These are phyloP conservation scores for Botrytis fragariae DNA, from an alignment of 2,329 filamentous ascomycete species.

Conservation along the genomic window DNA sequence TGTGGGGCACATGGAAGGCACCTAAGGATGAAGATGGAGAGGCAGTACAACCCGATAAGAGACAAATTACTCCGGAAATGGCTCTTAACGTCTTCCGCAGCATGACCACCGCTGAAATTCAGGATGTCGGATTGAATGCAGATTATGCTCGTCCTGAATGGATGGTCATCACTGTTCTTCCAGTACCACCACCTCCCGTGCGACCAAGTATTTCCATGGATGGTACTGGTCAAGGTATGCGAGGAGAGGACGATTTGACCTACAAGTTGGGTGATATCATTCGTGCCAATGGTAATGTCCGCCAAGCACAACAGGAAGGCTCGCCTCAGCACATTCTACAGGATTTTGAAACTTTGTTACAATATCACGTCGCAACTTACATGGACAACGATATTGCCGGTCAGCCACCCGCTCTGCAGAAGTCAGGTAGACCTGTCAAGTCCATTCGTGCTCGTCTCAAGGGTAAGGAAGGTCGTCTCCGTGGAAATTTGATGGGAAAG, in stretches of 20 bases:
- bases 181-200: slow-evolving; percentile 92
- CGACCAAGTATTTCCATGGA: slow-evolving; percentile 97
- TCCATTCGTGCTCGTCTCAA: slow-evolving; percentile 95
- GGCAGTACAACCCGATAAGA: slow-evolving; percentile 71
- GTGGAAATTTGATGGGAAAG: slow-evolving; percentile 99
- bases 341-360: slow-evolving; percentile 87
- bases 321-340: slow-evolving; percentile 86
- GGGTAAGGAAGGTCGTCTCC: slow-evolving; percentile 96
- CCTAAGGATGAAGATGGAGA: slow-evolving; percentile 72
- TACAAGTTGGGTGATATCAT: slow-evolving; percentile 99
- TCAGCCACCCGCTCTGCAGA: slow-evolving; percentile 90
- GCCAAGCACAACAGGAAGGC: slow-evolving; percentile 85
- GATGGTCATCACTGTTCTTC: slow-evolving; percentile 95
- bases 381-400: slow-evolving; percentile 99
- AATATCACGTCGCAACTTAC: slow-evolving; percentile 98
- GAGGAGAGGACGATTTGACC: slow-evolving; percentile 97
- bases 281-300: slow-evolving; percentile 92
- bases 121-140: slow-evolving; percentile 85
- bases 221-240: slow-evolving; percentile 84
- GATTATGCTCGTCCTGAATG: slow-evolving; percentile 96
- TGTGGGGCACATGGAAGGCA: slow-evolving; percentile 72
- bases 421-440: slow-evolving; percentile 94
- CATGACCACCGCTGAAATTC: slow-evolving; percentile 77
- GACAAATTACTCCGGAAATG: slow-evolving; percentile 76
- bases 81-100: slow-evolving; percentile 83